Base-by-base conservation (phyloP, 225 moss, liverwort and hornwort genomes). In the Thuidium tamariscinum region DNA sequence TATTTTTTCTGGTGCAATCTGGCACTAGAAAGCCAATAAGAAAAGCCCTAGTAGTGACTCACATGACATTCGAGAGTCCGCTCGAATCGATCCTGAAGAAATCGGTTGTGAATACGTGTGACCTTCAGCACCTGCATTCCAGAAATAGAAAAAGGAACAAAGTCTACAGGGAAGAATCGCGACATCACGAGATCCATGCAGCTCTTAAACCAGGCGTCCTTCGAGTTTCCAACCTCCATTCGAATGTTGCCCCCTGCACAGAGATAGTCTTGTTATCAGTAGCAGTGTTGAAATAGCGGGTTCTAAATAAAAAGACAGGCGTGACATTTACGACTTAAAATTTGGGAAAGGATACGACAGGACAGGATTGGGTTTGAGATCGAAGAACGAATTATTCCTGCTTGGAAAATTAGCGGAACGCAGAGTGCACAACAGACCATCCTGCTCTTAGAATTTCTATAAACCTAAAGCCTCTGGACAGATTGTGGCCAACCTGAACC, bases 51-150 rank as follows among this genome's bases (percentile, higher is more conserved):
- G 48, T 69, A 87, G 77, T 66, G 65, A 90, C 92, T 93, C 66
- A 99, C 98, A 82, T 92, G 92, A 61, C 83, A 62, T 89, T 98
- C 98, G 34, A 96, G 89, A 61, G 88, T 91, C 48, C 91, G 92
- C 83, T 96, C 94, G 69, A 99, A 97, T 19, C 95, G 94, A 86
- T 95, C 95, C 87, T 99, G 97, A 78, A 97, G 88, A 86, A 93
- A 96, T 51, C 96, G 89, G 83, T 99, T 99, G 89, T 99, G 98
- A 83, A 99, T 99, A 62, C 95, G 96, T 46, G 98, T 95, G 76
- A 97, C 96, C 86, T 96, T 99, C 32, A 94, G 91, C 81, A 99
- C 97, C 55, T 94, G 89, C 88, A 99, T 89, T 51, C 95, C 96
- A 86, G 79, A 85, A 63, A 99, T 99, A n/a, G 93, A 93, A n/a